A percentile compares a stretch with the other conserved stretches of the same genome.
Conservation (phyloP, 495 filamentous ascomycete species). For the Lepidopterella palustris region DNA sequence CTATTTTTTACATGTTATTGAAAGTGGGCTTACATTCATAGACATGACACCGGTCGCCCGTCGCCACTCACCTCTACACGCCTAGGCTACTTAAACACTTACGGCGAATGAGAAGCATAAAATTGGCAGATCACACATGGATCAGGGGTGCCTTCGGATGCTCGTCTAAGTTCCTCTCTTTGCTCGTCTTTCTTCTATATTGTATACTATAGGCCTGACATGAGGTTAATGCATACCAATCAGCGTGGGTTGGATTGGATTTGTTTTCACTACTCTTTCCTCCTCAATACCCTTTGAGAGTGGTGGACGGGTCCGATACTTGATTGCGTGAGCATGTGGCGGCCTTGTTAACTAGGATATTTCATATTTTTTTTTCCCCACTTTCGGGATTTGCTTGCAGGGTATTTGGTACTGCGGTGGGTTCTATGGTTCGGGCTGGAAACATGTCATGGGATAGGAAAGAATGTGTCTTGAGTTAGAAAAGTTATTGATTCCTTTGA, state of each 20-base stretch:
- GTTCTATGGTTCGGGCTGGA: too few relatives aligned
- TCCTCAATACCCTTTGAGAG: not conserved
- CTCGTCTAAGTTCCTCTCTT: not conserved
- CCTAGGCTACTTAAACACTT: not conserved
- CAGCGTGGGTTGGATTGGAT: not conserved
- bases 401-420: too few relatives aligned
- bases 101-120: not conserved
- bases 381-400: too few relatives aligned
- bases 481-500: too few relatives aligned
- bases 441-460: too few relatives aligned
- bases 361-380: too few relatives aligned
- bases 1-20: not conserved
- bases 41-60: not conserved
- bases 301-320: not conserved
- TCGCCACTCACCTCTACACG: not conserved
- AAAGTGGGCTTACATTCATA: not conserved
- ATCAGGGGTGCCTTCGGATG: not conserved
- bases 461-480: too few relatives aligned
- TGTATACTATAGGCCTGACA: slow-evolving; percentile 1
- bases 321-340: too few relatives aligned
- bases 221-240: not conserved
- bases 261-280: not conserved
- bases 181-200: not conserved
- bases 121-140: not conserved
- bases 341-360: too few relatives aligned